phyloP scores from a whole-genome alignment of 768 basidiomycete genomes.

The Mycena vulgaris region DNA sequence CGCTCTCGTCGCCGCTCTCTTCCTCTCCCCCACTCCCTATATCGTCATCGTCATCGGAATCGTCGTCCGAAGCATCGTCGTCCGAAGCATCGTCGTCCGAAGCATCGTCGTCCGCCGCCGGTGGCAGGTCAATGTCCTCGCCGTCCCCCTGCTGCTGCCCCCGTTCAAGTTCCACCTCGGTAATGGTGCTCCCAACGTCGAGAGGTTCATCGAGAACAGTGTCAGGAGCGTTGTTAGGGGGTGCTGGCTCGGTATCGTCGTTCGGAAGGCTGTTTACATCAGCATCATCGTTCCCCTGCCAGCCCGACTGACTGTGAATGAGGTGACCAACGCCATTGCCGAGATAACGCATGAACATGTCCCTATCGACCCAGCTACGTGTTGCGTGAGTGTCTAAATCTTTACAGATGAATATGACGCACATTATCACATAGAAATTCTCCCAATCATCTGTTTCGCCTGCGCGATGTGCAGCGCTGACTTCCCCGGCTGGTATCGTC shows the following conservation, averaged over 20 bases:
- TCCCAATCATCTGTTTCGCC: slow-evolving; percentile 10
- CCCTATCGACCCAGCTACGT: not conserved
- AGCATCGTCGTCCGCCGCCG: too few species aligned
- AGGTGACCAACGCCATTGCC: slow-evolving; percentile 3
- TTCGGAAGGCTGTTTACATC: not conserved
- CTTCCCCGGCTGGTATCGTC: not conserved
- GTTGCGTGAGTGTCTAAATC: not conserved
- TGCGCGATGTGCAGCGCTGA: not conserved
- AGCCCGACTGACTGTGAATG: not conserved
- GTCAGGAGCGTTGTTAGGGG: not conserved
- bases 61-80: not conserved
- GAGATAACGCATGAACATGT: slow-evolving; percentile 1
- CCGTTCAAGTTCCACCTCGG: not conserved
- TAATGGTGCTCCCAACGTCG: not conserved
- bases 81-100: too few species aligned
- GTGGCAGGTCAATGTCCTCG: too few species aligned
- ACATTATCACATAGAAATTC: slow-evolving; percentile 24
- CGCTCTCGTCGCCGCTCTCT: not conserved
- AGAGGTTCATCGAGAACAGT: not conserved
- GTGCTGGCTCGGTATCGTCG: not conserved
- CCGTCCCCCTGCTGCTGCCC: too few species aligned
- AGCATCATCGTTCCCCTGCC: not conserved
- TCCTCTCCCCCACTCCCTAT: not conserved
- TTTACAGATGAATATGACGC: not conserved
- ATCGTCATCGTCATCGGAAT: not conserved